Base-by-base conservation (phyloP, 2,329 filamentous ascomycete species). In the Penicillium italicum region DNA sequence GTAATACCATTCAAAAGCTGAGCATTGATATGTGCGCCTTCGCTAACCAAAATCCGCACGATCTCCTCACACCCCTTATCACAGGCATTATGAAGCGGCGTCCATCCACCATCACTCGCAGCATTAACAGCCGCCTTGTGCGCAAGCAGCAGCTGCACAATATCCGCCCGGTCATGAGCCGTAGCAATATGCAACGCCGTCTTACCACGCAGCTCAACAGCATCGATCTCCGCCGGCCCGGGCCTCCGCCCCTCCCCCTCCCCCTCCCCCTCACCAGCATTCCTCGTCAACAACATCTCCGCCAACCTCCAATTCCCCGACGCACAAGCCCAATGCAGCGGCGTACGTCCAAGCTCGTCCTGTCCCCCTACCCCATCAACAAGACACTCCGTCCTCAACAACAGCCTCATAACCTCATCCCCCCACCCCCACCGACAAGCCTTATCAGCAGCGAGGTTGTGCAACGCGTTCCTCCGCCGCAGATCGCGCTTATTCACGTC, bases 311-410 rank as follows among this genome's bases (percentile, higher is more conserved):
- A 70, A 62, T 84, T 82, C 18, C 80, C 80, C 42, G 82, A 82
- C 24, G 79, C 81, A 34, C 80, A 82, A 1, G 82, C 82, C 82
- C 82, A 85, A 57, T 84, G 76, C 40, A 85, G 66, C 3, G 83
- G 79, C 30, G 80, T 82, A 12, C 82, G 75, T 10, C 78, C 78
- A 22, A 79, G 65, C 49, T 74, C 73, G 62, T 80, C 78, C 28
- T 72, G 69, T 0, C 72, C 74, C 1, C 66, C 65, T 4, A 63
- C 62, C 7, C 73, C 75, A 58, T 79, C 76, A 30, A 80, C 66
- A 11, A 67, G 62, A 55, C 76, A 75, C 22, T 70, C 66, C 5
- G 72, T 74, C 20, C 66, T 61, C 44, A 80, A 58, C 36, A 80
- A 56, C 47, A 76, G 53, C 16, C 69, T 65, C 18, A 80, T 71